Conservation (phyloP, 768 basidiomycete species). For the Peribolospora baueri region DNA sequence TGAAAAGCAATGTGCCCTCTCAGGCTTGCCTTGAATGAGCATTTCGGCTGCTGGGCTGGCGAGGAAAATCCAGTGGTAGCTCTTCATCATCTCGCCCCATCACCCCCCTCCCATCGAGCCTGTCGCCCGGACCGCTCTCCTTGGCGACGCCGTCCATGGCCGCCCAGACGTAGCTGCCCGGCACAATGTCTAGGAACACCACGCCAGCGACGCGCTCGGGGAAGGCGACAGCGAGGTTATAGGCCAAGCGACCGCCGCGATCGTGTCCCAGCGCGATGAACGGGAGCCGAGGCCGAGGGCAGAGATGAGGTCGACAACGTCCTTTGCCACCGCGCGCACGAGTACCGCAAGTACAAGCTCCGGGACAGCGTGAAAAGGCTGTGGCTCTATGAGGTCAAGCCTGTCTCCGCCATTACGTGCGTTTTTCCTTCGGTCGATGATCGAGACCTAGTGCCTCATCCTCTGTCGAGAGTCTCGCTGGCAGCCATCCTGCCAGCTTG, state of each 20-base stretch:
- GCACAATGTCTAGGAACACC: slow-evolving; percentile 11
- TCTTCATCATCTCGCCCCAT: no score
- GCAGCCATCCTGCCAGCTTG: no score
- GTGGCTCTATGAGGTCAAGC: not conserved
- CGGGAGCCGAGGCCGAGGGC: slow-evolving; percentile 1
- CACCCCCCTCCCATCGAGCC: no score
- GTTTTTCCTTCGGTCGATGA: no score
- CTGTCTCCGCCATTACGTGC: no score
- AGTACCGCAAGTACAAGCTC: not conserved
- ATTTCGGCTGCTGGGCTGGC: no score
- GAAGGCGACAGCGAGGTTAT: slow-evolving; percentile 8
- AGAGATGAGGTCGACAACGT: slow-evolving; percentile 7
- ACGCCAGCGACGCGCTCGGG: slow-evolving; percentile 9
- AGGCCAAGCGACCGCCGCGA: slow-evolving; percentile 10
- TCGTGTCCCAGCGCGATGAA: slow-evolving; percentile 11
- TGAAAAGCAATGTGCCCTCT: no score
- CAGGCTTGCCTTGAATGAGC: no score
- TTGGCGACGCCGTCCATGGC: slow-evolving; percentile 2
- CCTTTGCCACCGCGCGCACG: slow-evolving; percentile 7
- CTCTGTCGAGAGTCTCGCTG: no score
- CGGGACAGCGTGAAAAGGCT: not conserved
- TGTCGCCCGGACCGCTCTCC: no score
- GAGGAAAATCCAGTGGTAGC: no score
- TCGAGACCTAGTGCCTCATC: no score
- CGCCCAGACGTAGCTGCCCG: slow-evolving; percentile 8